A percentile compares a stretch with the other conserved stretches of the same genome.
phyloP scores from a whole-genome alignment of 148 eudicot genomes.

The Rhododendron williamsianum region DNA sequence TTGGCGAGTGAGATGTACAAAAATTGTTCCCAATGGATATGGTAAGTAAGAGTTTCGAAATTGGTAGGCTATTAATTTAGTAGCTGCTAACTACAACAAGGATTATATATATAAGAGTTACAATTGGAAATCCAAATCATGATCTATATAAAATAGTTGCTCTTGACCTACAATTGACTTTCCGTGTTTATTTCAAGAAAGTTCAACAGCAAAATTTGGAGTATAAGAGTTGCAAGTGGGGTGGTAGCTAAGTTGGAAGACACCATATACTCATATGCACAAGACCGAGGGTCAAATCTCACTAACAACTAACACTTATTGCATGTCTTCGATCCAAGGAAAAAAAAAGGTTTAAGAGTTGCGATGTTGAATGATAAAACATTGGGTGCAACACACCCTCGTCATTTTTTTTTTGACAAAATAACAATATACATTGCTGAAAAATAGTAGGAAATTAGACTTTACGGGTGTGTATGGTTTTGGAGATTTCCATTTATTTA shows the following conservation, averaged over 20 bases:
- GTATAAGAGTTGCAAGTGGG: too few species aligned
- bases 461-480: too few species aligned
- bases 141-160: background rate
- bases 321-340: background rate
- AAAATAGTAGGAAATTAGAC: too few species aligned
- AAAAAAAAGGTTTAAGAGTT: too few species aligned
- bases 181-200: background rate
- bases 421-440: too few species aligned
- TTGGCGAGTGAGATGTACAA: background rate
- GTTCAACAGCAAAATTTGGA: background rate
- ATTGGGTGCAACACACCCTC: background rate
- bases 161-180: background rate
- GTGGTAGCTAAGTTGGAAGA: too few species aligned
- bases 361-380: background rate
- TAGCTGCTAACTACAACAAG: background rate
- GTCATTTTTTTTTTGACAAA: too few species aligned
- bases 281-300: background rate
- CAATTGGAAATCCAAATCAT: background rate
- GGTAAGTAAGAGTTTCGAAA: background rate
- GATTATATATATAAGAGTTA: too few species aligned
- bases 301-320: too few species aligned
- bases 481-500: too few species aligned
- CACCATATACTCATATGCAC: too few species aligned
- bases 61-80: background rate
- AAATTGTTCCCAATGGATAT: background rate